Evolutionary conservation across 1,284 basidiomycete species (phyloP).

Genomic region (Neotropicomus parvogracilis): DNA sequence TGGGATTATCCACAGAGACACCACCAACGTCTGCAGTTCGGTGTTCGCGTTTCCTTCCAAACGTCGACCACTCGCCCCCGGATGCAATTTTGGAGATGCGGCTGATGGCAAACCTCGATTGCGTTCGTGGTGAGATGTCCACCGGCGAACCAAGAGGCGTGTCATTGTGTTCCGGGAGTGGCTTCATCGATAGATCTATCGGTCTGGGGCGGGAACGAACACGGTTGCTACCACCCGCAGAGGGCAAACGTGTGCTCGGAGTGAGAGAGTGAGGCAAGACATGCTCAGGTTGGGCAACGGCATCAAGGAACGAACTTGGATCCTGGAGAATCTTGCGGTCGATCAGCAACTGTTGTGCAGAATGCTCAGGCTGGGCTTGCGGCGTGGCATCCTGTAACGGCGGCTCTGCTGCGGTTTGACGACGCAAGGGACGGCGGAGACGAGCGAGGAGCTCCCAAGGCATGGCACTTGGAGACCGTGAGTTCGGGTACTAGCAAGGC

Average conservation of each 20-base stretch:
- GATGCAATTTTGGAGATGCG: conserved; percentile 29
- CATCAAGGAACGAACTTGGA: conserved; percentile 30
- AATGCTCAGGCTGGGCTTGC: neutral
- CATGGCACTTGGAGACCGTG: conserved; percentile 14
- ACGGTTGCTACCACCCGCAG: conserved; percentile 6
- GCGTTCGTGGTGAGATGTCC: conserved; percentile 14
- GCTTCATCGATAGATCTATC: neutral
- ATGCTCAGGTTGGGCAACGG: conserved; percentile 1
- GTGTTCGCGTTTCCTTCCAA: conserved; percentile 35
- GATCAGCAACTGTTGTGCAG: conserved; percentile 13
- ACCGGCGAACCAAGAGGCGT: neutral
- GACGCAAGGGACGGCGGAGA: conserved; percentile 34
- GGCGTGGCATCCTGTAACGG: neutral
- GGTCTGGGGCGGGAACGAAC: conserved; percentile 8
- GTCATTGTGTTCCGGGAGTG: conserved; percentile 2
- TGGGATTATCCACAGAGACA: conserved; percentile 13
- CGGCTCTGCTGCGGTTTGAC: conserved; percentile 27
- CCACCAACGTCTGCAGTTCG: conserved; percentile 13
- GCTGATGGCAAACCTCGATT: conserved; percentile 16
- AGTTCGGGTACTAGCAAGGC: neutral
- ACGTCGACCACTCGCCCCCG: conserved; percentile 42
- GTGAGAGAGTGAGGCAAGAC: conserved; percentile 26
- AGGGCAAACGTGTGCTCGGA: conserved; percentile 27
- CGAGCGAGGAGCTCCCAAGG: conserved; percentile 35
- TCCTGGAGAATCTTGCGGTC: conserved; percentile 30